A percentile compares a stretch with the other conserved stretches of the same genome.
phyloP scores from a whole-genome alignment of 805 yeast genomes.

The Candida broadrunensis region DNA sequence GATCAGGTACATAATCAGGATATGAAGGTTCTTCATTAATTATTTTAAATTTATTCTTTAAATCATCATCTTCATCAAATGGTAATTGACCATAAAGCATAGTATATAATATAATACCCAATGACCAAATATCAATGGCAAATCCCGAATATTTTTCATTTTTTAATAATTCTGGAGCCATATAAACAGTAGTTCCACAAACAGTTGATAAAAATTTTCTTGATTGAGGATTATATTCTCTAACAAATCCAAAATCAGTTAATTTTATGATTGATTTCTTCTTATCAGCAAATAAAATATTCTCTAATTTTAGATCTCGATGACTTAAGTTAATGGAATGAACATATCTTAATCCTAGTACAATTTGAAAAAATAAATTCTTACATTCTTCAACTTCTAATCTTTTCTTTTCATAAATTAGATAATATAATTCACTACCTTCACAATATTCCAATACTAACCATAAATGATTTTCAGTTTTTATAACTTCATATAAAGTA shows the following conservation, averaged over 20 bases:
- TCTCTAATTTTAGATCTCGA: constrained; percentile 82
- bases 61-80: constrained; percentile 79
- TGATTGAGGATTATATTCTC: constrained; percentile 54
- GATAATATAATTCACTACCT: constrained; percentile 71
- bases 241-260: constrained; percentile 91
- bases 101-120: constrained; percentile 86
- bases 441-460: constrained; percentile 89
- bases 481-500: constrained; percentile 78
- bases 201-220: constrained; percentile 68
- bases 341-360: constrained; percentile 66
- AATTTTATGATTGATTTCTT: constrained; percentile 62
- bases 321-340: constrained; percentile 79
- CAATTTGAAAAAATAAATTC: constrained; percentile 60
- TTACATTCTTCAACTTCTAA: constrained; percentile 50
- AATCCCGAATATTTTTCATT: constrained; percentile 73
- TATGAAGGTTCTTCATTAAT: constrained; percentile 63
- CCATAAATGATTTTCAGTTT: constrained; percentile 79
- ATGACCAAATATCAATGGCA: constrained; percentile 85
- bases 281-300: constrained; percentile 56
- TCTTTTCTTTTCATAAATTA: constrained; percentile 51
- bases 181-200: constrained; percentile 93
- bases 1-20: constrained; percentile 43
- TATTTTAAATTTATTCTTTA: constrained; percentile 57
- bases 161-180: constrained; percentile 89
- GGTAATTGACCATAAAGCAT: constrained; percentile 87